Base-by-base conservation (phyloP, 352 stramenopile species). In the Globisporangium camurandrum region DNA sequence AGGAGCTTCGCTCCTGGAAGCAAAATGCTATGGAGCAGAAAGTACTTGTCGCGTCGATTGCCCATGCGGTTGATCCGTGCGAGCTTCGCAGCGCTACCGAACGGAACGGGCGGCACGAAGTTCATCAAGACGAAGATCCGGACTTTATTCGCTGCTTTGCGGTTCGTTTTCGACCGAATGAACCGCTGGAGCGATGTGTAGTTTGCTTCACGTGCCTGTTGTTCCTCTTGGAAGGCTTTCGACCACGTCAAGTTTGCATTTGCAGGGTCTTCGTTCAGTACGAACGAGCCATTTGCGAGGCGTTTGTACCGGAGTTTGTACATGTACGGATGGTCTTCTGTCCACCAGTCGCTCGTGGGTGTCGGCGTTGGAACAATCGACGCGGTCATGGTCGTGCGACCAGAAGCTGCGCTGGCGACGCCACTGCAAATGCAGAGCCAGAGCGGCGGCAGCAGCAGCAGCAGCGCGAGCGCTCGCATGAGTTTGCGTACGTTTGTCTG, bases 101-200 rank as follows among this genome's bases (percentile, higher is more conserved):
- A 64, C 43, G 72, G 61, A 56, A 69, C 67, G 0, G 70, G 68
- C 22, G 70, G 74, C 26, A 85, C 64, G 36, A 80, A 55, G 26
- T 78, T 75, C 59, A 81, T 79, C 41, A 82, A 58, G 24, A 82
- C 23, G 33, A 62, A 31, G 19, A 45, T 55, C 4, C 60, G 50
- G 4, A 68, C 39, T 19, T 69, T 49, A 26, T 72, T 69, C 33
- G 67, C 61, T 6, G 65, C 31, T 9, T 63, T 66, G 31, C 52
- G 67, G 11, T 60, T 52, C 43, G 59, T 50, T 26, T 64, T 52
- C 40, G 28, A 61, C 14, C 50, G 64, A 22, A 80, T 54, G 66
- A 49, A 74, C 45, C 38, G 53, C 51, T 56, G 62, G 46, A 45
- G 50, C 7, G 40, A 52, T 38, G 61, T 68, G 36, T 55, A 34